Evolutionary conservation across 148 eudicot species (phyloP).

Genomic region (Vaccinium vitisidaea): DNA sequence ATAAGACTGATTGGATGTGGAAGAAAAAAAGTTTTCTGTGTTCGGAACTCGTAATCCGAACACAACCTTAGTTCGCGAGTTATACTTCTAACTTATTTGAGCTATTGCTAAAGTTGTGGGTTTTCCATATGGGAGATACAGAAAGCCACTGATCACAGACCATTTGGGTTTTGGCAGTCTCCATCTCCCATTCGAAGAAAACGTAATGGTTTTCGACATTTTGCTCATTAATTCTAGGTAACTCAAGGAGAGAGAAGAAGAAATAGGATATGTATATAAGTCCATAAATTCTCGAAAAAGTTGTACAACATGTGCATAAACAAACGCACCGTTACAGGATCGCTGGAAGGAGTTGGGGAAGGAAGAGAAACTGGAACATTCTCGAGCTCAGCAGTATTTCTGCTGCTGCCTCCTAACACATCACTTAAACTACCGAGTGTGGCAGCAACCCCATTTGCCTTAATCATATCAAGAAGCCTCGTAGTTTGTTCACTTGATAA

Average conservation of each 20-base stretch:
- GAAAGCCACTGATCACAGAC: background rate
- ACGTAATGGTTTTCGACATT: background rate
- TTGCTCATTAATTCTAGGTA: background rate
- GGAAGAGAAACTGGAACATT: slow-evolving; percentile 88
- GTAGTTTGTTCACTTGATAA: slow-evolving; percentile 64
- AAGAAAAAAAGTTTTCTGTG: background rate
- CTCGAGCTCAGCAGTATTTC: slow-evolving; percentile 26
- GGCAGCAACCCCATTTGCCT: slow-evolving; percentile 48
- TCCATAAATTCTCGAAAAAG: slow-evolving; percentile 24
- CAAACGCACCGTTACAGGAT: slow-evolving; percentile 95
- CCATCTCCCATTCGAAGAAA: background rate
- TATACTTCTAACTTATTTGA: background rate
- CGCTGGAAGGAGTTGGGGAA: slow-evolving; percentile 91
- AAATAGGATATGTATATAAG: slow-evolving; percentile 9
- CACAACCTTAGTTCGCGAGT: background rate
- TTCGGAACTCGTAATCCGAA: background rate
- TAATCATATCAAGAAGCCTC: slow-evolving; percentile 80
- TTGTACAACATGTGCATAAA: slow-evolving; percentile 49
- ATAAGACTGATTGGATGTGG: background rate
- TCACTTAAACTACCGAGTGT: slow-evolving; percentile 32
- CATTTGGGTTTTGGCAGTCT: background rate
- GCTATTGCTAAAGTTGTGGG: background rate
- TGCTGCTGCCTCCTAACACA: slow-evolving; percentile 23
- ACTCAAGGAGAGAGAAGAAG: background rate
- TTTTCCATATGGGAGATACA: background rate